A percentile compares a stretch with the other conserved stretches of the same genome.
Evolutionary conservation across 2,329 filamentous ascomycete species (phyloP).

Genomic region (Xylariaceae sp.): DNA sequence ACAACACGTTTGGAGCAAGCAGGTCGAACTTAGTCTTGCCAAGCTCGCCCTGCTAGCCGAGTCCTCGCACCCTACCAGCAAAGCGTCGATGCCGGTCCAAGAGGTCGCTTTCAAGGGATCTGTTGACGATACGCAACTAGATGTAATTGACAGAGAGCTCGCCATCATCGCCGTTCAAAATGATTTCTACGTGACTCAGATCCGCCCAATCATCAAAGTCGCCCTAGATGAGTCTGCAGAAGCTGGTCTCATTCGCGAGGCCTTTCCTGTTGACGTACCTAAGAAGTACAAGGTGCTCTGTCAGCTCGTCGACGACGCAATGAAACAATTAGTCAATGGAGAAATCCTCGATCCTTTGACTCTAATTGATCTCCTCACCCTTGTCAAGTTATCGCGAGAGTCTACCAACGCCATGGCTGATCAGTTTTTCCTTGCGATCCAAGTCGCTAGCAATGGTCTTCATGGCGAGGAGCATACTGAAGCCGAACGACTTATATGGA

Average conservation of each 20-base stretch:
- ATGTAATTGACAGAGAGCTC: conserved; percentile 57
- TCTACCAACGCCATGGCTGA: conserved; percentile 51
- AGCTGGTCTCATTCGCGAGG: conserved; percentile 67
- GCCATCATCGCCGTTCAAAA: conserved; percentile 75
- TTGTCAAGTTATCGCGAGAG: conserved; percentile 49
- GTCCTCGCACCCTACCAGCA: conserved; percentile 32
- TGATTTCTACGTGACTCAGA: conserved; percentile 58
- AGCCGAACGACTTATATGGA: conserved; percentile 68
- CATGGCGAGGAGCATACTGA: conserved; percentile 53
- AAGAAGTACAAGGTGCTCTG: conserved; percentile 60
- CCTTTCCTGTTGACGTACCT: conserved; percentile 52
- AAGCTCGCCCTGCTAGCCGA: conserved; percentile 74
- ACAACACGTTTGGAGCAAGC: conserved; percentile 83
- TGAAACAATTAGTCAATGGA: conserved; percentile 66
- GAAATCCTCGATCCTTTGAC: conserved; percentile 61
- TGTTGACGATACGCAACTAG: conserved; percentile 33
- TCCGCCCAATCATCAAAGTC: conserved; percentile 60
- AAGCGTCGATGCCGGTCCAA: conserved; percentile 28
- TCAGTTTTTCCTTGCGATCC: conserved; percentile 72
- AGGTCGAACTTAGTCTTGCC: conserved; percentile 82
- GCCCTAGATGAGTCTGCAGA: conserved; percentile 78
- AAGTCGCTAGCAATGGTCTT: conserved; percentile 51
- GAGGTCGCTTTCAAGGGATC: conserved; percentile 23
- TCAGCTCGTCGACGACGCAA: conserved; percentile 63
- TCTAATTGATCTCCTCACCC: conserved; percentile 71